Evolutionary conservation across 352 stramenopile species (phyloP).

Genomic region (Pythium myriotylum): DNA sequence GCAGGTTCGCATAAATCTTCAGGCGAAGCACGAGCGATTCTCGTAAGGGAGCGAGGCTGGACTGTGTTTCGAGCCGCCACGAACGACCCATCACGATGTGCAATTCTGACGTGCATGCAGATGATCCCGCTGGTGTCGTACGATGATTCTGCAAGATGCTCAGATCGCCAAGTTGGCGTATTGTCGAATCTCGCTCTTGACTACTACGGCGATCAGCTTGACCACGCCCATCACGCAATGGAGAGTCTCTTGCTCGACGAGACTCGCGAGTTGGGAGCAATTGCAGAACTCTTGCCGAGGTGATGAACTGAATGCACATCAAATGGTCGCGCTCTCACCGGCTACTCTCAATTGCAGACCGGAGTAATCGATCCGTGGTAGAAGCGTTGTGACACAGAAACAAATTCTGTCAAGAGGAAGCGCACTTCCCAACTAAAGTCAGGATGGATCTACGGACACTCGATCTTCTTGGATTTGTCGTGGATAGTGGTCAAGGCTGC

Average conservation of each 20-base stretch:
- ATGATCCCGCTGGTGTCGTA: slow-evolving; percentile 32
- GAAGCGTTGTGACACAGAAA: too few relatives aligned
- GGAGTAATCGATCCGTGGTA: too few relatives aligned
- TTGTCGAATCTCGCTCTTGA: slow-evolving; percentile 37
- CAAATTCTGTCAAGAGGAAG: too few relatives aligned
- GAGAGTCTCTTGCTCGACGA: slow-evolving; percentile 38
- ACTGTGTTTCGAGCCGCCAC: slow-evolving; percentile 9
- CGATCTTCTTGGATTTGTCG: too few relatives aligned
- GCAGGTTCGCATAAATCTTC: background rate
- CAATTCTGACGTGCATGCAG: slow-evolving; percentile 33
- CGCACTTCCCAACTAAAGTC: too few relatives aligned
- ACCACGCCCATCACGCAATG: slow-evolving; percentile 34
- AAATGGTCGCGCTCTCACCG: too few relatives aligned
- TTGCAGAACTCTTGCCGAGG: background rate
- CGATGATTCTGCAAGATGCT: background rate
- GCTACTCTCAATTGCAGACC: too few relatives aligned
- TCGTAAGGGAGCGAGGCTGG: slow-evolving; percentile 23
- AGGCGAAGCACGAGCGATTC: background rate
- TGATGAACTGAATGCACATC: background rate
- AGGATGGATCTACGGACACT: too few relatives aligned
- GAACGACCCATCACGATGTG: slow-evolving; percentile 9
- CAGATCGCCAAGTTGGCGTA: slow-evolving; percentile 25
- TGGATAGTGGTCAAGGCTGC: too few relatives aligned
- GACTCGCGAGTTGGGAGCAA: background rate
- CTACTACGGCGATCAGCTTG: slow-evolving; percentile 37